Conservation (phyloP, 2,329 filamentous ascomycete species). For the Bertia moriformis region DNA sequence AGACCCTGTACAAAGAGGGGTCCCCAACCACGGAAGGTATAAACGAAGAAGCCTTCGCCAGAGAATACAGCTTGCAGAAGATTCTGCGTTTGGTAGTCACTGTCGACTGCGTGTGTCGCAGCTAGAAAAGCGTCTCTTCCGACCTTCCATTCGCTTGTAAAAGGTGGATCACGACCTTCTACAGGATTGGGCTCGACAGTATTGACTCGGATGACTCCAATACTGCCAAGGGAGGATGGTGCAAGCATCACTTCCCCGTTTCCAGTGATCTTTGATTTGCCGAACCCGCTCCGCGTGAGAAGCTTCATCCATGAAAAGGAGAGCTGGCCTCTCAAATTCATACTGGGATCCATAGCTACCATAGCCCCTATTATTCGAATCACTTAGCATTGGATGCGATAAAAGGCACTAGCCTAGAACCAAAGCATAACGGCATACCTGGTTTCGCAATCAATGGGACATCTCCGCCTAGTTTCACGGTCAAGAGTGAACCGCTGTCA, state of each 20-base stretch:
- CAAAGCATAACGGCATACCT: too few species aligned
- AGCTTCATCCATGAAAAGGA: background rate
- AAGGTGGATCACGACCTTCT: background rate
- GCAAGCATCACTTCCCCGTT: background rate
- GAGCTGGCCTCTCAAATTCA: background rate
- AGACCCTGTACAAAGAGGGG: background rate
- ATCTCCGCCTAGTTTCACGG: background rate
- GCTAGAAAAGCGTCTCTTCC: background rate
- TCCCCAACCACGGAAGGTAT: background rate
- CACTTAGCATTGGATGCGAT: background rate
- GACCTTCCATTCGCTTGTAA: background rate
- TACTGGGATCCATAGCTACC: background rate
- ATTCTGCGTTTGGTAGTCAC: background rate
- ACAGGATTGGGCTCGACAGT: background rate
- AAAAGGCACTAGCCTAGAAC: slow-evolving; percentile 1
- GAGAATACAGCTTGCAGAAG: background rate
- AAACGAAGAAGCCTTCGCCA: background rate
- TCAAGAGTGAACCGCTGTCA: background rate
- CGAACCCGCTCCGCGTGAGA: background rate
- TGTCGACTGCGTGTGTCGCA: background rate
- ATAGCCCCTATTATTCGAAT: background rate
- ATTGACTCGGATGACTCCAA: background rate
- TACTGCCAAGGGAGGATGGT: background rate
- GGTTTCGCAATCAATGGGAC: background rate
- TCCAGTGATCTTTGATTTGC: background rate